Evolutionary conservation across 495 filamentous ascomycete genomes (phyloP).

Genomic region (Oidiodendron maius): DNA sequence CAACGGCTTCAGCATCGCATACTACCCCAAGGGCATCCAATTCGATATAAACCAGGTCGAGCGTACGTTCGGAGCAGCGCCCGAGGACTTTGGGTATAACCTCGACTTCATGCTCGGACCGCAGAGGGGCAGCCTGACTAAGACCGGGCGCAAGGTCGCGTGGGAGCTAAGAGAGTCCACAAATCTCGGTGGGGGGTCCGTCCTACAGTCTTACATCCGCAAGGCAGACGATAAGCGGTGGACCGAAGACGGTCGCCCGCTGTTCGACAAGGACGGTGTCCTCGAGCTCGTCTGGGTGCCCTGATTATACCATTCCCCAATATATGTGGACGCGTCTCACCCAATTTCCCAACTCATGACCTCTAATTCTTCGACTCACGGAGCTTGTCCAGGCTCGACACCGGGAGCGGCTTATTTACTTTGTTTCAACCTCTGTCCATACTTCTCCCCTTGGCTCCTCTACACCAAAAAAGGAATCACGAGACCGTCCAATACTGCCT

Average conservation of each 20-base stretch:
- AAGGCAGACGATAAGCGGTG: constrained; percentile 42
- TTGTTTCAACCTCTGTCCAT: too few species aligned
- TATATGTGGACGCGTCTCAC: too few species aligned
- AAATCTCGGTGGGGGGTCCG: constrained; percentile 33
- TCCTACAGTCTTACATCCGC: constrained; percentile 41
- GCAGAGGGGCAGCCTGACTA: constrained; percentile 36
- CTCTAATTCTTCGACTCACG: too few species aligned
- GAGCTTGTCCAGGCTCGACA: too few species aligned
- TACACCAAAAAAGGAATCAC: too few species aligned
- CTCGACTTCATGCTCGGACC: constrained; percentile 46
- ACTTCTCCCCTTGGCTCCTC: too few species aligned
- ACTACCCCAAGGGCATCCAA: constrained; percentile 22
- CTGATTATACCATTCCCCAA: too few species aligned
- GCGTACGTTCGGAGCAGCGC: constrained; percentile 15
- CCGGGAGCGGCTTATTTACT: too few species aligned
- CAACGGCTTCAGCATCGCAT: constrained; percentile 21
- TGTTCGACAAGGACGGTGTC: constrained; percentile 41
- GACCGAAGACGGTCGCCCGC: constrained; percentile 35
- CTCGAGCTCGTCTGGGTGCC: constrained; percentile 48
- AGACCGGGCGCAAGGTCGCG: constrained; percentile 44
- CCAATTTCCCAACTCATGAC: too few species aligned
- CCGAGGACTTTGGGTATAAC: constrained; percentile 37
- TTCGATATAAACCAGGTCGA: constrained; percentile 22
- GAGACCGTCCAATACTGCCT: too few species aligned
- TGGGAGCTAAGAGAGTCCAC: constrained; percentile 46